Base-by-base conservation (phyloP, 352 stramenopile genomes). In the Pythium oligandrum region DNA sequence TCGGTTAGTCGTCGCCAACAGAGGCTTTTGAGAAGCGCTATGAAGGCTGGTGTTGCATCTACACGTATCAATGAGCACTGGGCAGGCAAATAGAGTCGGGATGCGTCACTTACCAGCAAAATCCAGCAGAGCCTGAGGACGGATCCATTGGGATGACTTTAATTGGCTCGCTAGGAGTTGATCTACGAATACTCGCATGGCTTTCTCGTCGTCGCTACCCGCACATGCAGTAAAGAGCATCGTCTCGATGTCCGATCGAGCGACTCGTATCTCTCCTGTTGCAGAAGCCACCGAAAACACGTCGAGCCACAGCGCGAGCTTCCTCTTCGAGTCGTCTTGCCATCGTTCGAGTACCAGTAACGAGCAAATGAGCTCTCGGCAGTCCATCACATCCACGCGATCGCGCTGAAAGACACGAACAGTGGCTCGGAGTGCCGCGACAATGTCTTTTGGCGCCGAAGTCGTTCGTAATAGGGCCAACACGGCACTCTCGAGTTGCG, bases 1-100 rank as follows among this genome's bases (percentile, higher is more conserved):
- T 86, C 78, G 0, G 75, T 82, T 4, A 88, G 53, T 3, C 73
- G 68, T 8, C 66, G 63, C 74, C 74, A 88, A 49, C 71, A 82
- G 17, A 75, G 60, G 6, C 44, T 55, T 43, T 68, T 72, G 12
- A 88, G 9, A 0, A 57, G 46, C 8, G 58, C 34, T 2, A 72
- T 42, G 10, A 88, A 39, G 45, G 64, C 55, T 38, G 59, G 5
- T 6, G 48, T 52, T 34, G 10, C 51, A 30, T 59, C 60, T 67
- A 50, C 30, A 26, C 33, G 44, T 33, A 46, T 34, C 34, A 26
- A 26, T 26, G 17, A 26, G 17, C 17, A 26, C 17, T 26, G 17
- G 17, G 17, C 17, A 26, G 17, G 17, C 17, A 26, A 26, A 26
- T 26, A 26, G 17, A 30, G 2, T 36, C 43, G 26, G 40, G 7